Base-by-base conservation (phyloP, 208 protist genomes). In the Crithidia sp. region DNA sequence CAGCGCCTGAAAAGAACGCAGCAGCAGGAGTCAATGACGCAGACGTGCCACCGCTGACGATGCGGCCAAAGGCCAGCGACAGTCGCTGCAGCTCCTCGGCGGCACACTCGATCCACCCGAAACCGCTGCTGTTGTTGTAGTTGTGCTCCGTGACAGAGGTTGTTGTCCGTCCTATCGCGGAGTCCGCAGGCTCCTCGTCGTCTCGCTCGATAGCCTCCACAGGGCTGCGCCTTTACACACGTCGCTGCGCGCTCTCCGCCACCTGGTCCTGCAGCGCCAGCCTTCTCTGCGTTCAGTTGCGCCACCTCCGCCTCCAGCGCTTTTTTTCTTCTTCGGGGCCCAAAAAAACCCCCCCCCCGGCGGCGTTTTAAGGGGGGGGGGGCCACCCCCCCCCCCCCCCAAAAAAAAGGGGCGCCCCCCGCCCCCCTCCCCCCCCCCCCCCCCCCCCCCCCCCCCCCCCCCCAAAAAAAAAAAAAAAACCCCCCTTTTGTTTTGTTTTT, bases 161-260 rank as follows among this genome's bases (percentile, higher is more conserved):
- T 28, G 28, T 28, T 28, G 28, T 28, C 28, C 28, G 45, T 7
- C 45, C 2, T 2, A 0, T 49, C 2, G 0, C 9, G 9, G 7
- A 7, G 45, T 49, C 64, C 7, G n/a, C 53, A 10, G 10, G 66
- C 17, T 44, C 37, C 47, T 70, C 71, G 8, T 67, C 74, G 5
- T 79, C 74, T 9, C 55, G 59, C 12, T 79, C 74, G 47, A 74
- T 79, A 1, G 13, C 63, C 58, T 83, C 78, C 13, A 78, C 59
- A 8, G 36, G 53, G 4, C 45, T 3, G 60, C 39, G 4, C 44
- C 44, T 17, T 39, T 43, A 14, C 19, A n/a, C n/a, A 16, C 17
- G 47, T 17, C 17, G 17, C 5, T 37, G 4, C 5, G 44, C 16
- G 41, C 44, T 28, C 13, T 75, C 13, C 7, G 45, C 41, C 16